phyloP scores from a whole-genome alignment of 495 filamentous ascomycete species.

The Umbilicaria muhlenbergii region DNA sequence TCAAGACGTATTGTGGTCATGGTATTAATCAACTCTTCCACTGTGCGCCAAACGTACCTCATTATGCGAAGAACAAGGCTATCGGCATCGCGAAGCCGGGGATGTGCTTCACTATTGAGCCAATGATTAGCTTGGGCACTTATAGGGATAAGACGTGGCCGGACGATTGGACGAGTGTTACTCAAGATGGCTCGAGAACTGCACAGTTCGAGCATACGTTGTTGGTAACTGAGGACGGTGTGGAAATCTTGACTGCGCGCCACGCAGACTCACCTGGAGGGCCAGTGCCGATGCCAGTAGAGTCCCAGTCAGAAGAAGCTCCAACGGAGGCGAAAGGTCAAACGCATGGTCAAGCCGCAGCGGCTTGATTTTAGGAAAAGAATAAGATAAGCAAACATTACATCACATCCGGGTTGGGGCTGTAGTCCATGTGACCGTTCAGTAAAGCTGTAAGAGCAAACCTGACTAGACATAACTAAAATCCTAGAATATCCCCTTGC shows the following conservation, averaged over 20 bases:
- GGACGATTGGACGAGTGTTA: slow-evolving; percentile 81
- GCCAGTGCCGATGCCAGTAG: slow-evolving; percentile 48
- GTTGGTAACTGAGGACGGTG: slow-evolving; percentile 82
- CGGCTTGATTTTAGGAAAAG: no score
- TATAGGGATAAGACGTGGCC: slow-evolving; percentile 77
- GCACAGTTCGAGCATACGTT: slow-evolving; percentile 94
- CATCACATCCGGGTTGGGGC: no score
- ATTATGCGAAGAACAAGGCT: slow-evolving; percentile 85
- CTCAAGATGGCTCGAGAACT: slow-evolving; percentile 63
- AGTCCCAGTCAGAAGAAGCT: slow-evolving; percentile 4
- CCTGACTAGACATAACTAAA: no score
- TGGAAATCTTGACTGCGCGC: slow-evolving; percentile 84
- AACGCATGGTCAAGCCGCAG: no score
- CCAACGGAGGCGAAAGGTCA: no score
- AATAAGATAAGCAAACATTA: no score
- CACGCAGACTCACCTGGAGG: slow-evolving; percentile 72
- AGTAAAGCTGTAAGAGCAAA: no score
- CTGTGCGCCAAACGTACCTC: slow-evolving; percentile 68
- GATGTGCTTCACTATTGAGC: slow-evolving; percentile 90
- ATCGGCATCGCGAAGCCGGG: slow-evolving; percentile 72
- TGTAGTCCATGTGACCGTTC: no score
- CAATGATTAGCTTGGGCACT: slow-evolving; percentile 75
- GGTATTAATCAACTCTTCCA: slow-evolving; percentile 81
- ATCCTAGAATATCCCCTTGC: no score
- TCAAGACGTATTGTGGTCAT: slow-evolving; percentile 82